Evolutionary conservation across 148 eudicot species (phyloP), one percentile per base, ranked within the genome.

Genomic region (Polygonum aviculare): DNA sequence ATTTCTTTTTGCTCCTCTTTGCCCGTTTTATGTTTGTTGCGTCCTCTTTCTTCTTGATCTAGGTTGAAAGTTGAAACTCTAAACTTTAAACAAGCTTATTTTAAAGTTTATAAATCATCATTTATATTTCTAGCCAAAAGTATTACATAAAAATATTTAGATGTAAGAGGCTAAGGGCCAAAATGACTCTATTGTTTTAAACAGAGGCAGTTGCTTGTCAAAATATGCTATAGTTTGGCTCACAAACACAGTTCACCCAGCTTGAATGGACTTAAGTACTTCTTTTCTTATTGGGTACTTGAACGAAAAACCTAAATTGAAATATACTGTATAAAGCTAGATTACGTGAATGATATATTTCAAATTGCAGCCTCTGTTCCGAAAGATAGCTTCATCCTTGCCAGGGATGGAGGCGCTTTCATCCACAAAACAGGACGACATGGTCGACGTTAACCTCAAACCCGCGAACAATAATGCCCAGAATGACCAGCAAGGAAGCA

Each of bases 321-420:
- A 8, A 19, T 7, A 6, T n/a, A n/a, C n/a, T n/a, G n/a, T 11
- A 19, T 9, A 10, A 22, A 57, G 31, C 0, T 7, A 57, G 31
- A 22, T 36, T 5, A 67, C 10, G 16, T 36, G 16, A 15, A 35
- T 65, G 71, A 67, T 3, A n/a, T 14, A 14, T 14, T 67, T 41
- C 16, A 19, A 72, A 72, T 74, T 79, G 78, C 98, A 93, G 98
- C 93, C 93, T 69, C 82, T 93, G 35, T 93, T 93, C 76, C 90
- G 98, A 52, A 93, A 89, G 87, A 90, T 93, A 22, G 98, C 98
- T 12, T 85, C 93, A 21, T 88, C 96, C n/a, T 84, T 93, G 80
- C 98, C 96, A 19, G 96, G 98, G 70, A 90, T 89, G 96, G 96
- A 93, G 78, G 81, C 89, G 40, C 87, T 89, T n/a, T 87, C 96